Conservation (phyloP, 2,329 filamentous ascomycete species). For the Tolypocladium nubicola region DNA sequence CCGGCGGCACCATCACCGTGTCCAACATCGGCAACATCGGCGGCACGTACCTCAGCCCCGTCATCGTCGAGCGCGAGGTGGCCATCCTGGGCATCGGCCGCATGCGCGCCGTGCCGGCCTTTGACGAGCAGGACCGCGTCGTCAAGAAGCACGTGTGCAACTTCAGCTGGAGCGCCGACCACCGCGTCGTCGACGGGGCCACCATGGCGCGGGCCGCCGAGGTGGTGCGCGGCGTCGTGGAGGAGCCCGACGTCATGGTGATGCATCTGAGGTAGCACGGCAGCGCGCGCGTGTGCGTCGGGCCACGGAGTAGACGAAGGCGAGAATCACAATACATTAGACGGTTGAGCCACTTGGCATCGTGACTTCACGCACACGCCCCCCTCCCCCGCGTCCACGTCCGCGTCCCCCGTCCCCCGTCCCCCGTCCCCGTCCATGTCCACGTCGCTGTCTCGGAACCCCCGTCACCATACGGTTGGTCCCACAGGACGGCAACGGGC, state of each 20-base stretch:
- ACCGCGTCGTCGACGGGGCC: constrained; percentile 87
- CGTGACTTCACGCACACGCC: background rate
- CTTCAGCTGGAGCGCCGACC: constrained; percentile 95
- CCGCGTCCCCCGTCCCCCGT: background rate
- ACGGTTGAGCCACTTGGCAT: background rate
- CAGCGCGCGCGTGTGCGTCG: background rate
- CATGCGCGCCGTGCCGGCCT: constrained; percentile 71
- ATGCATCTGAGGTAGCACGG: constrained; percentile 58
- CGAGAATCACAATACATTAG: background rate
- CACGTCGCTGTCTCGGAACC: background rate
- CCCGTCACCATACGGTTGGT: background rate
- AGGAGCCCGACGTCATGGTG: constrained; percentile 81
- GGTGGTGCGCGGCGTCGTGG: constrained; percentile 64
- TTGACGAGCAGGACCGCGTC: constrained; percentile 49
- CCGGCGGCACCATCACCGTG: constrained; percentile 84
- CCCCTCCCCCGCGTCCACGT: background rate
- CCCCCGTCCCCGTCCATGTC: background rate
- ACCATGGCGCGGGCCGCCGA: constrained; percentile 89
- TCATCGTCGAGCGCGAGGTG: constrained; percentile 84
- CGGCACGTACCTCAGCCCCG: constrained; percentile 81
- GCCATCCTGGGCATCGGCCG: constrained; percentile 85
- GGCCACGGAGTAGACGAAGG: background rate
- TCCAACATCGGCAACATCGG: constrained; percentile 96
- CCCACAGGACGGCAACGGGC: background rate
- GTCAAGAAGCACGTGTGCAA: constrained; percentile 72